phyloP scores from a whole-genome alignment of 1,139 yeast species.

The Magnusiomyces clavatus region DNA sequence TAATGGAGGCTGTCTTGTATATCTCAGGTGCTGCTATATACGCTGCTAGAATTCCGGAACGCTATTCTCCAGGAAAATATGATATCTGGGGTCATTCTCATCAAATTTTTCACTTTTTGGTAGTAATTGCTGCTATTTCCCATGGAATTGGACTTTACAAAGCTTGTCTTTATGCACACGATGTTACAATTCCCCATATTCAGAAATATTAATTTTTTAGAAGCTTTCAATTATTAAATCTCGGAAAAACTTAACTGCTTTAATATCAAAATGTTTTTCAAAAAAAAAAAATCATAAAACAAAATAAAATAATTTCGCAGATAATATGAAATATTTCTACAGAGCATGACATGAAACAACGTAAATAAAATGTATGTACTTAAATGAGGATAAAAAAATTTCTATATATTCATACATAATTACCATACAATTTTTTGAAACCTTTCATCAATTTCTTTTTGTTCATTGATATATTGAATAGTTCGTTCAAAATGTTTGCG shows the following conservation, averaged over 20 bases:
- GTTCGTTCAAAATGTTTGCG: constrained; percentile 58
- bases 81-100: constrained; percentile 81
- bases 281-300: too few relatives aligned
- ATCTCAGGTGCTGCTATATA: constrained; percentile 73
- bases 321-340: constrained; percentile 28
- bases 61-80: constrained; percentile 54
- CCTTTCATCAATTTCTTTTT: constrained; percentile 56
- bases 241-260: too few relatives aligned
- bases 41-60: constrained; percentile 74
- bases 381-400: not conserved
- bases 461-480: constrained; percentile 54
- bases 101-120: constrained; percentile 78
- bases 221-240: too few relatives aligned
- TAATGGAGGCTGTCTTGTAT: constrained; percentile 59
- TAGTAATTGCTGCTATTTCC: constrained; percentile 70
- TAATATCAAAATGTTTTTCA: too few relatives aligned
- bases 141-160: constrained; percentile 63
- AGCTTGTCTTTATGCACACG: not conserved
- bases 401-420: not conserved
- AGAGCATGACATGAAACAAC: constrained; percentile 36
- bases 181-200: not conserved
- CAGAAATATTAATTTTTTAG: too few relatives aligned
- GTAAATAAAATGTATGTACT: not conserved
- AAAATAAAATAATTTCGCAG: too few relatives aligned
- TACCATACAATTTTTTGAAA: constrained; percentile 45